Base-by-base conservation (phyloP, 257 asterid species). In the Nicotiana benthamiana region DNA sequence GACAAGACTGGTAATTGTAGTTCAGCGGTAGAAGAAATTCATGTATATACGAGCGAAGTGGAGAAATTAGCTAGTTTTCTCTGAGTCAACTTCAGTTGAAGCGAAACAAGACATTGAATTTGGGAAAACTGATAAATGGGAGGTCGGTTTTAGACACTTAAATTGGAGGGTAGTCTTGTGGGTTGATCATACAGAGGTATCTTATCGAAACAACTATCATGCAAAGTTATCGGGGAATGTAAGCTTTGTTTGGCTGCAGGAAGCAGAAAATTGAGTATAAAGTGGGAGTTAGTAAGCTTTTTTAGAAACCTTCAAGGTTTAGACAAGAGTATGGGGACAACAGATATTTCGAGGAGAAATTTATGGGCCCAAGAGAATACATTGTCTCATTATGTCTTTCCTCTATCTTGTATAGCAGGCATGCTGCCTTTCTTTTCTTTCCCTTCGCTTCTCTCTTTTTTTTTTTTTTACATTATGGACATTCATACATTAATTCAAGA, bases 51-150 rank as follows among this genome's bases (percentile, higher is more conserved):
- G 8, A 3, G 12, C 34, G 1, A 12, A 43, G 20, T 20, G 57
- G 77, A 70, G 77, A 70, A n/a, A 40, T 43, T 43, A 20, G 32
- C 77, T 70, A 70, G 77, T 70, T 70, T 67, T 30, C 12, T 70
- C 57, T 0, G n/a, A 20, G 77, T 70, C 56, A 13, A 11, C 57
- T 3, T 5, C 77, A 20, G 30, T 68, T 4, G 18, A 67, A 67
- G 53, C 11, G 28, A 36, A 17, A 67, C 20, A 66, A 18, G 28
- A 17, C 36, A 9, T 18, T 32, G 75, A 66, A 66, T 40, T 67
- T 36, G 54, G 30, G 9, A 20, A 68, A 40, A 20, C 6, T 68
- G 77, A 68, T 68, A 40, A 20, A 68, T 40, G 57, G 6, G 77
- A 9, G 34, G 11, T n/a, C n/a, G 30, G n/a, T 32, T 12, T 66